phyloP scores from a whole-genome alignment of 176 grass and related monocot species.

The Triticum monococcum region DNA sequence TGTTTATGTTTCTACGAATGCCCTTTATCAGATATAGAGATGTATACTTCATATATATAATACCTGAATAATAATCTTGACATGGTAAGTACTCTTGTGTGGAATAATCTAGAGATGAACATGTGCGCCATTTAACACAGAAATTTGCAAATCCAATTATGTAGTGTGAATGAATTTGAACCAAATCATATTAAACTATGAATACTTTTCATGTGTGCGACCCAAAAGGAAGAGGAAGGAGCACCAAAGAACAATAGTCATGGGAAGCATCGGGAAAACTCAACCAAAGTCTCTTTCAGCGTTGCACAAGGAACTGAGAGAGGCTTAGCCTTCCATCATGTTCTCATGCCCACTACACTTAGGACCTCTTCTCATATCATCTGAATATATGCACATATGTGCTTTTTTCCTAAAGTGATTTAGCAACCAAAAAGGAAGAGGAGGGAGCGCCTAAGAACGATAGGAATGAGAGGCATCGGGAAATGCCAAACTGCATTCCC shows the following conservation, averaged over 20 bases:
- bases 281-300: background rate
- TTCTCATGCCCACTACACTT: conserved; percentile 25
- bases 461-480: too few relatives aligned
- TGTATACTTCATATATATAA: background rate
- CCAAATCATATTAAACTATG: too few relatives aligned
- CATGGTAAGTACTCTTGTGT: background rate
- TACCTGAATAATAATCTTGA: background rate
- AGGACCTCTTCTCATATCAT: conserved; percentile 2
- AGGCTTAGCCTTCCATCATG: conserved; percentile 19
- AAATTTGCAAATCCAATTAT: too few relatives aligned
- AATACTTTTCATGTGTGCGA: too few relatives aligned
- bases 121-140: background rate
- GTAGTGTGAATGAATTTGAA: too few relatives aligned
- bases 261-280: conserved; percentile 30
- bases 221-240: background rate
- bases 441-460: background rate
- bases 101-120: background rate
- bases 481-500: too few relatives aligned
- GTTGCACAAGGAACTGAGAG: background rate
- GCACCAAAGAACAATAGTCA: conserved; percentile 16
- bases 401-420: too few relatives aligned
- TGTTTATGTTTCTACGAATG: background rate
- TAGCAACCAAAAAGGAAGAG: background rate
- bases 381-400: background rate
- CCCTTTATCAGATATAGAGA: background rate